Percentiles rank a stretch among this genome's conserved stretches.
Evolutionary conservation across 2,329 filamentous ascomycete species (phyloP).

Genomic region (Aureobasidium sp.): DNA sequence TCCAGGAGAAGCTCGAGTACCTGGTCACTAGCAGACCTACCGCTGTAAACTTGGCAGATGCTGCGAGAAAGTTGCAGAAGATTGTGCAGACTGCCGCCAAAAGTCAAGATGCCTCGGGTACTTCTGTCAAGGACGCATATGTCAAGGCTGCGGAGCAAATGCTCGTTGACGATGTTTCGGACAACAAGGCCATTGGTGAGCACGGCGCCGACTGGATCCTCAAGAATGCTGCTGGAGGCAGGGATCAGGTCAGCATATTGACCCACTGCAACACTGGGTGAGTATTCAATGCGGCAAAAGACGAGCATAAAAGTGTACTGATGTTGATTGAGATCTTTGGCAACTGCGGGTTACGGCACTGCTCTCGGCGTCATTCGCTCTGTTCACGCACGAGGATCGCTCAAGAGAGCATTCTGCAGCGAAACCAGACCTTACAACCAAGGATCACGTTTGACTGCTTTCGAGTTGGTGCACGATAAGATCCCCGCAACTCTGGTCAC

Average conservation of each 20-base stretch:
- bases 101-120: conserved; percentile 38
- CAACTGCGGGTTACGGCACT: conserved; percentile 95
- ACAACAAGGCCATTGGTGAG: conserved; percentile 79
- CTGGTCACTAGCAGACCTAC: conserved; percentile 85
- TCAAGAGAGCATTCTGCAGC: conserved; percentile 87
- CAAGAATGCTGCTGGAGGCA: conserved; percentile 47
- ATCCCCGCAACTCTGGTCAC: conserved; percentile 90
- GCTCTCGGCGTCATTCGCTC: conserved; percentile 90
- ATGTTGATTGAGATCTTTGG: conserved; percentile 58
- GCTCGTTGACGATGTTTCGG: conserved; percentile 75
- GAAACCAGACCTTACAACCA: conserved; percentile 98
- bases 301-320: not conserved
- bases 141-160: conserved; percentile 78
- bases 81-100: conserved; percentile 49
- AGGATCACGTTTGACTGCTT: conserved; percentile 87
- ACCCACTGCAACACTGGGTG: conserved; percentile 98
- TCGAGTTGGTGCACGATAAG: conserved; percentile 88
- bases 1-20: conserved; percentile 73
- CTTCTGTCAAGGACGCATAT: conserved; percentile 60
- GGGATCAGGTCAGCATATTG: conserved; percentile 65
- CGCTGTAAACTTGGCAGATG: conserved; percentile 89
- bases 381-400: conserved; percentile 56
- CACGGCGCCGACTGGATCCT: conserved; percentile 79
- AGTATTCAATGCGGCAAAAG: not conserved
- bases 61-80: conserved; percentile 69